Evolutionary conservation across 768 basidiomycete genomes (phyloP).

Genomic region (Termitomyces bulborhizus): DNA sequence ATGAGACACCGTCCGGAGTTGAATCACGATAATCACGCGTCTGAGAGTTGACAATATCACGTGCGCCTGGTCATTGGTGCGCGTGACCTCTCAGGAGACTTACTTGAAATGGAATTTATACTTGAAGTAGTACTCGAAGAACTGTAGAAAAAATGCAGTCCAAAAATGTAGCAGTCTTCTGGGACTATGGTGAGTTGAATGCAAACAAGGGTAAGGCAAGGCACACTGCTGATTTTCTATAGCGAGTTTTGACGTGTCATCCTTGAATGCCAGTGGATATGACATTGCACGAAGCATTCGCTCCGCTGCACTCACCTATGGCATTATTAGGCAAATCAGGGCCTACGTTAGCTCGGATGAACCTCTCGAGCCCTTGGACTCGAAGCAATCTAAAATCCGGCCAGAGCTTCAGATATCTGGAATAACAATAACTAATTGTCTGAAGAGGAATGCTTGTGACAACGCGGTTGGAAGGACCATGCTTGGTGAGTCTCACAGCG

Average conservation of each 20-base stretch:
- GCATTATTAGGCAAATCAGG: constrained; percentile 43
- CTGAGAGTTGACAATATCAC: too few species aligned
- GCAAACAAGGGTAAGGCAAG: background rate
- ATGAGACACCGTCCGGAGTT: too few species aligned
- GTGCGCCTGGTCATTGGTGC: too few species aligned
- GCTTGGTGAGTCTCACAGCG: constrained; percentile 27
- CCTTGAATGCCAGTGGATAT: constrained; percentile 30
- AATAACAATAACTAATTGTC: constrained; percentile 32
- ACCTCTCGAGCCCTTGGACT: constrained; percentile 6
- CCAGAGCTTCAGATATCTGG: constrained; percentile 44
- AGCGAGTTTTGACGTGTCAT: constrained; percentile 38
- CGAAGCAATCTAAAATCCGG: constrained; percentile 27
- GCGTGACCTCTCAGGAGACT: too few species aligned
- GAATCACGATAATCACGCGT: too few species aligned
- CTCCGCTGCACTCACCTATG: constrained; percentile 39
- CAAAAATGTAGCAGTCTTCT: constrained; percentile 5
- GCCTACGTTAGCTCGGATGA: constrained; percentile 46
- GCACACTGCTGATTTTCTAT: background rate
- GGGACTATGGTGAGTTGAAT: constrained; percentile 6
- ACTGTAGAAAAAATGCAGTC: background rate
- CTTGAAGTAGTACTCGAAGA: too few species aligned
- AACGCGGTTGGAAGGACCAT: constrained; percentile 41
- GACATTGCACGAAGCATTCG: constrained; percentile 38
- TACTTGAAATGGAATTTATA: too few species aligned
- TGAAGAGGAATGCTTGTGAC: constrained; percentile 22